Base-by-base conservation (phyloP, 2,329 filamentous ascomycete genomes). In the Thermoascus crustaceus region DNA sequence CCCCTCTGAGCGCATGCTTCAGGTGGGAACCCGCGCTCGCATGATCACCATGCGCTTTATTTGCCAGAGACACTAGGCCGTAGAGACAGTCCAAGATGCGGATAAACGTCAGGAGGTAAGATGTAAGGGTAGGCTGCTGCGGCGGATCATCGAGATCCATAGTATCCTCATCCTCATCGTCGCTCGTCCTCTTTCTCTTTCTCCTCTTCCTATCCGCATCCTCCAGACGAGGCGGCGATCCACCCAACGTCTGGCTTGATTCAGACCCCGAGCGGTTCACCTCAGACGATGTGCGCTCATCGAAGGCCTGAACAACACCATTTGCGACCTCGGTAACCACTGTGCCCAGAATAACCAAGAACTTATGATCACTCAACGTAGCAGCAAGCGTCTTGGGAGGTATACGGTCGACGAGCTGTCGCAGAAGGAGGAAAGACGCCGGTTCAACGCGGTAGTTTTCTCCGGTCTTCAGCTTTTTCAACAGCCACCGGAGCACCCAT, bases 331-430 rank as follows among this genome's bases (percentile, higher is more conserved):
- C 80, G 31, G 75, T 69, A 31, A 87, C 60, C 0, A 80, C 75
- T 47, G 76, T 73, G 47, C 80, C 76, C 26, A 93, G 55, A 7
- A 85, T 73, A 1, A 63, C 60, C 21, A 83, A 61, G 35, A 93
- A 85, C 30, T 76, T 72, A 38, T 80, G 71, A 39, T 87, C 79
- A 14, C 76, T 78, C 5, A 94, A 68, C 3, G 82, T 77, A 39
- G 78, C 78, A 6, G 84, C 82, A 16, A 85, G 67, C 7, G 76
- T 79, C 30, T 82, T 78, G 0, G 78, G 64, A 0, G 84, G 80
- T 11, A 89, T 75, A n/a, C 76, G 69, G 48, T 79, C 77, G 35
- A 82, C 67, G 2, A 85, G 65, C 67, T 78, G 77, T 61, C 75
- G 68, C 37, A 83, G 49, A 34, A 76, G 69, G 68, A 63, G 48